These are phyloP conservation scores for Yarrowia bubula DNA, from an alignment of 805 yeast species.

Conservation along the genomic window DNA sequence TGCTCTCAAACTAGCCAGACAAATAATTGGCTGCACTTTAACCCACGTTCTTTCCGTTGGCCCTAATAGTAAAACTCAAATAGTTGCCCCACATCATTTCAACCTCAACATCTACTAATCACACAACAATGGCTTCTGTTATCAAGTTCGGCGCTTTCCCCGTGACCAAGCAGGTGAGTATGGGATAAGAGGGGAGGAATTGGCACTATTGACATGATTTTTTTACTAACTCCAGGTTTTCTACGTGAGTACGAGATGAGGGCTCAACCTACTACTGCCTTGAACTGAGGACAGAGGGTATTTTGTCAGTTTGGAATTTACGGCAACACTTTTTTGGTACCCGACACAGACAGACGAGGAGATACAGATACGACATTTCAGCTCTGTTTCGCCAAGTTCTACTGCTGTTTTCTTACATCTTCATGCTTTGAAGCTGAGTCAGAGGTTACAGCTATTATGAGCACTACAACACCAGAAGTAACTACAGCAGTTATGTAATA, in stretches of 20 bases:
- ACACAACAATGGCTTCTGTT: constrained; percentile 23
- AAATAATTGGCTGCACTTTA: not conserved
- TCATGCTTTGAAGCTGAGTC: too few species aligned
- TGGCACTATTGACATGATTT: not conserved
- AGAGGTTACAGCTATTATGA: not conserved
- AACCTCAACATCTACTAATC: constrained; percentile 7
- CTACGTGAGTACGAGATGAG: constrained; percentile 8
- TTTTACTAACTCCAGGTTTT: constrained; percentile 24
- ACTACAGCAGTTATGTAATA: not conserved
- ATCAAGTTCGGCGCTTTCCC: constrained; percentile 38
- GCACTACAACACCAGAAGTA: not conserved
- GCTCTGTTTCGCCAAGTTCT: too few species aligned
- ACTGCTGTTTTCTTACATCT: too few species aligned
- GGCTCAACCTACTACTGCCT: too few species aligned
- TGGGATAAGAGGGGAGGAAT: not conserved
- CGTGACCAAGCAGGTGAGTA: constrained; percentile 40
- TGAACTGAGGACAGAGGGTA: too few species aligned
- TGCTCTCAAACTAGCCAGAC: not conserved
- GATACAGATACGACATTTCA: too few species aligned
- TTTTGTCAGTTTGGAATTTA: too few species aligned
- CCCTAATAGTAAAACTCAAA: not conserved
- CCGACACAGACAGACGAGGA: not conserved
- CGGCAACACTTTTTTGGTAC: not conserved
- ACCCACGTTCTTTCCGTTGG: not conserved
- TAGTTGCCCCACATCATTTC: constrained; percentile 13